Evolutionary conservation across 1,284 basidiomycete species (phyloP), one percentile per base, ranked within the genome.

Genomic region (Phellopilus nigrolimitatus): DNA sequence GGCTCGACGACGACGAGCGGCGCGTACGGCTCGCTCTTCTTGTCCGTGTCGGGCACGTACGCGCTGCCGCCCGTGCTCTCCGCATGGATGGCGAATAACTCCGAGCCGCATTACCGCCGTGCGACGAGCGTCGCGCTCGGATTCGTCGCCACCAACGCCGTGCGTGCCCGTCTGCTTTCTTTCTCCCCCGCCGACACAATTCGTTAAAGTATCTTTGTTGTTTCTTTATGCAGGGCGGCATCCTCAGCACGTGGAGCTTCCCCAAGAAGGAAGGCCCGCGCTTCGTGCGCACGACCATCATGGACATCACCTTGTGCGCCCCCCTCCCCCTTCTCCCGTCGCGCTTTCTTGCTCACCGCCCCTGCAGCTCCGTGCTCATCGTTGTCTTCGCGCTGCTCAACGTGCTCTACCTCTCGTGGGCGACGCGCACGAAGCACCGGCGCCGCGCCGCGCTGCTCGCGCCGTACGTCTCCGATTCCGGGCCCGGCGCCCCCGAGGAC

Each of bases 181-280:
- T 22, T 27, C 2, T 13, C 34, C 15, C 25, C 58, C 19, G 39
- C 10, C 4, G 21, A 45, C 21, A 45, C 7, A 38, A 4, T 3
- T 4, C 3, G 3, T 48, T 25, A 45, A 27, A 50, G 21, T 10
- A 4, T 30, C 2, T 44, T 17, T 44, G 25, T 5, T 17, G 22
- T 39, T 39, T 28, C 7, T 37, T 24, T 15, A 45, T 19, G 24
- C 22, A 70, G 68, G 69, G 68, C n/a, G 69, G 69, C n/a, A 70
- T 70, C 25, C 57, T 69, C 21, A 69, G 68, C 56, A 71, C 69
- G 7, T 71, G 69, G 69, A 57, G 64, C 9, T 70, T 66, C 56
- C 69, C 69, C 2, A 64, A 64, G 0, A 69, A 62, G 3, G 67
- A 70, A 53, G 65, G 65, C 4, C 69, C 69, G 3, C 62, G 60